phyloP scores from a whole-genome alignment of 495 filamentous ascomycete species.

The Rhypophila decipiens region DNA sequence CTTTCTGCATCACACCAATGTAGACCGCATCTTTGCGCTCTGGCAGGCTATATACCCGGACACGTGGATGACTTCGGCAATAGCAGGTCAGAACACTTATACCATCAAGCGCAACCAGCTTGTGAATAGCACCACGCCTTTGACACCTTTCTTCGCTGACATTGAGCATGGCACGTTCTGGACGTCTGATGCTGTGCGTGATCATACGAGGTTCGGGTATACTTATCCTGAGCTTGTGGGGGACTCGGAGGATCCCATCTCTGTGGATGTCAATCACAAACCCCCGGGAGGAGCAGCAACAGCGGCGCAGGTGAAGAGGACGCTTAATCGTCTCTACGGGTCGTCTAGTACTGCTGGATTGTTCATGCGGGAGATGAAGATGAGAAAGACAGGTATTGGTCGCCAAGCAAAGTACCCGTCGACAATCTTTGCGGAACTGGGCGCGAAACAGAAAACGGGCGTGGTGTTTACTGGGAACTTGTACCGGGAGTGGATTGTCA shows the following conservation, averaged over 20 bases:
- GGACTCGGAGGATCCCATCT: constrained; percentile 9
- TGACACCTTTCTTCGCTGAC: constrained; percentile 42
- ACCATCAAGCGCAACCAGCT: constrained; percentile 38
- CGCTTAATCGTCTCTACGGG: constrained; percentile 52
- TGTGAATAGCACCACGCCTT: constrained; percentile 30
- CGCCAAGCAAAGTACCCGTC: not conserved
- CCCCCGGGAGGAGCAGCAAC: not conserved
- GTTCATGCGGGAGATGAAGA: constrained; percentile 14
- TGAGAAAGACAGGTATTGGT: not conserved
- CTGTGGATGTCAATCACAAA: constrained; percentile 14
- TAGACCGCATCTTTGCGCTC: constrained; percentile 64
- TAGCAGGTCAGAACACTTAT: constrained; percentile 44
- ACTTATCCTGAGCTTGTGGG: constrained; percentile 51
- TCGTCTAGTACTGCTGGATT: constrained; percentile 31
- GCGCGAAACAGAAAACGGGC: not conserved
- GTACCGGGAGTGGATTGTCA: constrained; percentile 56
- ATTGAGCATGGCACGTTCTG: constrained; percentile 43
- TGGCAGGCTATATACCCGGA: constrained; percentile 65
- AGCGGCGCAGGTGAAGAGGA: constrained; percentile 27
- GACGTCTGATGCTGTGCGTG: constrained; percentile 39
- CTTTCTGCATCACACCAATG: constrained; percentile 58
- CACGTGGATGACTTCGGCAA: constrained; percentile 45
- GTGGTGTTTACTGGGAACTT: constrained; percentile 21
- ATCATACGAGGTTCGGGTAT: constrained; percentile 48
- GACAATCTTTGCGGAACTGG: too few species aligned